Evolutionary conservation across 768 basidiomycete genomes (phyloP).

Genomic region (Russula ochroleuca): DNA sequence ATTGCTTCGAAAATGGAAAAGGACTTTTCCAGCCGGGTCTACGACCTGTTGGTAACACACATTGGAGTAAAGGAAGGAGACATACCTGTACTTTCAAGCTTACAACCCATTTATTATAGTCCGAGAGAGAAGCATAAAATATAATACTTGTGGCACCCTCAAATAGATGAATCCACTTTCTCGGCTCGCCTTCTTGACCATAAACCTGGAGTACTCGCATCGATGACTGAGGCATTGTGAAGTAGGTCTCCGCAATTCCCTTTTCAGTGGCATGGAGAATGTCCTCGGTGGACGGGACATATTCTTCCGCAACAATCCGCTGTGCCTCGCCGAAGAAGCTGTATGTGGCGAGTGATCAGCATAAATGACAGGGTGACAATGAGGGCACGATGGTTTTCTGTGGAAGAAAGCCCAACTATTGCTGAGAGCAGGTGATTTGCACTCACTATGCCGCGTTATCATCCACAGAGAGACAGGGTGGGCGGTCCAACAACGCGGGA

Average conservation of each 20-base stretch:
- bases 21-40: constrained; percentile 47
- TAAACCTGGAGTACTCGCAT: constrained; percentile 73
- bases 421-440: neutral
- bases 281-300: constrained; percentile 79
- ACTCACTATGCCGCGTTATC: constrained; percentile 21
- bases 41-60: neutral
- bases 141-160: constrained; percentile 65
- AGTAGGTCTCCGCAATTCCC: constrained; percentile 76
- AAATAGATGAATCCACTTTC: constrained; percentile 51
- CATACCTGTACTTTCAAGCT: neutral
- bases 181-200: constrained; percentile 49
- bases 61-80: constrained; percentile 7
- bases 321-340: constrained; percentile 84
- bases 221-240: constrained; percentile 36
- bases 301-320: constrained; percentile 72
- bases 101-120: constrained; percentile 61
- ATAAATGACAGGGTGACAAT: neutral
- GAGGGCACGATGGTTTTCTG: neutral
- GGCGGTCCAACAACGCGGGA: neutral
- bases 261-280: constrained; percentile 79
- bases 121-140: constrained; percentile 65
- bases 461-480: neutral
- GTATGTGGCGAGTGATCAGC: constrained; percentile 30
- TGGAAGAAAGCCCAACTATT: neutral
- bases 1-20: constrained; percentile 47